Base-by-base conservation (phyloP, 331 rosid genomes). In the Quercus phellos region DNA sequence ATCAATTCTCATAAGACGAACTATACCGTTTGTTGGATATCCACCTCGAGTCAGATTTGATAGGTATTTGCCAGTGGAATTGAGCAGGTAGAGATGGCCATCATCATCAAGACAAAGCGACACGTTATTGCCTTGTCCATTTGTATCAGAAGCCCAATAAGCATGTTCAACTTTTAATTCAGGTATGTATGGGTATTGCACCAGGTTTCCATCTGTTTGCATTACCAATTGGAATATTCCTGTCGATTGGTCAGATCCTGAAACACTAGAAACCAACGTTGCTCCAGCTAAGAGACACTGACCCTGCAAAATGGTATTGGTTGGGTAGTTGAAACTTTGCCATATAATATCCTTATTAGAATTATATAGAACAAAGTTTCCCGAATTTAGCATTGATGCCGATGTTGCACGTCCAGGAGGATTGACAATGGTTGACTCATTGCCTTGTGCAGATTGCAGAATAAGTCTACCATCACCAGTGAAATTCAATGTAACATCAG, bases 331-430 rank as follows among this genome's bases (percentile, higher is more conserved):
- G 8, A 90, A 90, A 78, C 85, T 90, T 81, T 85, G 88, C 93
- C 91, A 90, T 59, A 87, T 30, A 56, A 80, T 55, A 1, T 16
- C 6, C 14, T 55, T 30, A n/a, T 9, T 55, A 0, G 70, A 50
- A 17, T 58, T 26, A 43, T 84, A 82, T 3, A 90, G 76, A 51
- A 86, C 91, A 59, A 90, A 86, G 80, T 88, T 87, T 14, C 94
- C 91, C 6, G 86, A 70, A 69, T 90, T 85, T 51, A 76, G 90
- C 84, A 89, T 82, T 66, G 87, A 89, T 72, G 93, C 93, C 10
- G 55, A 90, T 27, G 73, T 43, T 77, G 86, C 87, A 9, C n/a
- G 19, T 13, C 3, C 51, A 4, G 9, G 46, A 60, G 72, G 35
- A 17, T 26, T 6, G 18, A 72, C 81, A 68, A 88, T 67, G 24